A percentile compares a stretch with the other conserved stretches of the same genome.
These are phyloP conservation scores for Fusarium palustre DNA, from an alignment of 2,329 filamentous ascomycete genomes.

Conservation along the genomic window DNA sequence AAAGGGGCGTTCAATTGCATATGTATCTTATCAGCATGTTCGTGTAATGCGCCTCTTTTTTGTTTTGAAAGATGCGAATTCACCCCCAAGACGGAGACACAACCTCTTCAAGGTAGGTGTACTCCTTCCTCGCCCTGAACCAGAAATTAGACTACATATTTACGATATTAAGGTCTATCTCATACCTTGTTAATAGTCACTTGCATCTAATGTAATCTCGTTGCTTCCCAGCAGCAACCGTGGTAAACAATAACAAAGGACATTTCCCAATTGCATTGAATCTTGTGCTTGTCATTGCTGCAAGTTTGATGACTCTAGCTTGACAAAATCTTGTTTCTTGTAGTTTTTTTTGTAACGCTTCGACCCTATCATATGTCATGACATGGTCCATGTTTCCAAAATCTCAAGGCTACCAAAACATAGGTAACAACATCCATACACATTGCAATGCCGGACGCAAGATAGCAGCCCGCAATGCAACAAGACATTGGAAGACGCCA, in stretches of 20 bases:
- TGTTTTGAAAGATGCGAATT: not conserved
- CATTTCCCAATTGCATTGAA: not conserved
- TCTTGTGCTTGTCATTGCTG: not conserved
- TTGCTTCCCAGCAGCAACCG: constrained; percentile 20
- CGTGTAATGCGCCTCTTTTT: constrained; percentile 11
- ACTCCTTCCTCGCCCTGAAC: constrained; percentile 3
- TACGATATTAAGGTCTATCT: constrained; percentile 2
- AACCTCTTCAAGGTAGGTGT: constrained; percentile 20
- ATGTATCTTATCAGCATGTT: constrained; percentile 11
- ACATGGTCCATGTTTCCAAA: not conserved
- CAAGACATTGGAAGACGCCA: constrained; percentile 19
- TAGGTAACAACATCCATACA: not conserved
- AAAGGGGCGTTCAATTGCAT: constrained; percentile 37
- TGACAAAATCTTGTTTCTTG: not conserved
- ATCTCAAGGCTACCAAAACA: constrained; percentile 4
- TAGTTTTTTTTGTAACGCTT: not conserved
- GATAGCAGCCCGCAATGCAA: not conserved
- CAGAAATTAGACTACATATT: constrained; percentile 11
- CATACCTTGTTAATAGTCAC: not conserved
- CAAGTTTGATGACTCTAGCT: not conserved
- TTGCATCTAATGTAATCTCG: constrained; percentile 8
- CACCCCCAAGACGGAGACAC: constrained; percentile 27
- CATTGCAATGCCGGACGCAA: constrained; percentile 9
- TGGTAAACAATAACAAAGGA: constrained; percentile 19
- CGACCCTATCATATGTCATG: not conserved